phyloP scores from a whole-genome alignment of 2,329 filamentous ascomycete genomes.

The Paraphaeosphaeria sporulosa region DNA sequence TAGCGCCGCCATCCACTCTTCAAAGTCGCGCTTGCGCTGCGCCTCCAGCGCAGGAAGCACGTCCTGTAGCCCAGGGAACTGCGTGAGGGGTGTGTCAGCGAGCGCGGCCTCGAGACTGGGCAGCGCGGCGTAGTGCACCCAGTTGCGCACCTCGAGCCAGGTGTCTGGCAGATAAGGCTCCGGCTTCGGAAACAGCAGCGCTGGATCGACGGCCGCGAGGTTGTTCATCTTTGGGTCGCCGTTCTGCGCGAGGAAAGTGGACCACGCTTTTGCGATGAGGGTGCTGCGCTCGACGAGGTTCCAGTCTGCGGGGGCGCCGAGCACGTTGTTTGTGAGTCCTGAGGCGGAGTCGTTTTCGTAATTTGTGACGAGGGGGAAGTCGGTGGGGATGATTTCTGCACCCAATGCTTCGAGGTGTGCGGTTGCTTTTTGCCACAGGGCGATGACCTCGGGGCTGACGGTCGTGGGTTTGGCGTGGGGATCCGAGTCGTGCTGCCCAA shows the following conservation, averaged over 20 bases:
- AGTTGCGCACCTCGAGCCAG: constrained; percentile 50
- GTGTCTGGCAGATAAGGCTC: constrained; percentile 46
- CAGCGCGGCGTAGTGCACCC: constrained; percentile 49
- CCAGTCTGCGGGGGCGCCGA: constrained; percentile 45
- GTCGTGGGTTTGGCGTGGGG: constrained; percentile 44
- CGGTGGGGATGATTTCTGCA: constrained; percentile 53
- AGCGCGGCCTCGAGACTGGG: constrained; percentile 37
- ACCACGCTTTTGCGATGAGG: constrained; percentile 62
- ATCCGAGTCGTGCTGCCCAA: constrained; percentile 50
- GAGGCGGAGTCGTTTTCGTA: constrained; percentile 49
- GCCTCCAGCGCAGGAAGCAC: constrained; percentile 58
- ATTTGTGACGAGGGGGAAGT: constrained; percentile 57
- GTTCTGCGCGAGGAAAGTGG: constrained; percentile 54
- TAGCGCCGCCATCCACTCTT: constrained; percentile 58
- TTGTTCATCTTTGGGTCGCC: background rate
- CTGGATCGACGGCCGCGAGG: constrained; percentile 39
- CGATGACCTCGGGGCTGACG: constrained; percentile 50
- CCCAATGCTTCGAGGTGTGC: constrained; percentile 51
- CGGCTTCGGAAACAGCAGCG: constrained; percentile 48
- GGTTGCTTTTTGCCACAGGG: constrained; percentile 44
- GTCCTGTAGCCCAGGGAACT: constrained; percentile 46
- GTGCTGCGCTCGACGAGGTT: constrained; percentile 56
- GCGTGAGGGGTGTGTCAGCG: constrained; percentile 46
- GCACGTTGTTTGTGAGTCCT: constrained; percentile 4
- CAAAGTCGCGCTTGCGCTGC: constrained; percentile 58